Conservation (phyloP, 2,329 filamentous ascomycete genomes). For the Nemania sp. region DNA sequence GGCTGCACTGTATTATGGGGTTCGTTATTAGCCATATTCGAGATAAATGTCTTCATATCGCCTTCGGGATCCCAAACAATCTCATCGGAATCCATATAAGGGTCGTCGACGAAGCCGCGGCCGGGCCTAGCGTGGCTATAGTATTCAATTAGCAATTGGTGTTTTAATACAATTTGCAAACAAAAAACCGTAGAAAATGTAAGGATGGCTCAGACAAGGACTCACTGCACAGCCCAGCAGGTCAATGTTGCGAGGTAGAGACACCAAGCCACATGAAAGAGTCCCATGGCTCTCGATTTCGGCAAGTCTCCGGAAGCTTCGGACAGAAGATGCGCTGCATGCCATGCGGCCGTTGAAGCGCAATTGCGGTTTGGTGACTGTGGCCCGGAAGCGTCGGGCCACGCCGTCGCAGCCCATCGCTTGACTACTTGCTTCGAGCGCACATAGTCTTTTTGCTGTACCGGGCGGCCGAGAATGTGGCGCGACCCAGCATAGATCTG, state of each 20-base stretch:
- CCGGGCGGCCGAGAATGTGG: slow-evolving; percentile 60
- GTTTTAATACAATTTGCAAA: not conserved
- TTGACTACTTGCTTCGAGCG: slow-evolving; percentile 55
- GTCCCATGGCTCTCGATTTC: slow-evolving; percentile 54
- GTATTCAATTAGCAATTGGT: not conserved
- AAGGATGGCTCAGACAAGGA: not conserved
- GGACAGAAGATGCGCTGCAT: slow-evolving; percentile 56
- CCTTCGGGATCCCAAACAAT: slow-evolving; percentile 53
- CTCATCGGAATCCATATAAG: slow-evolving; percentile 49
- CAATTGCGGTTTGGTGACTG: slow-evolving; percentile 20
- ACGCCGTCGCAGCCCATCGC: slow-evolving; percentile 47
- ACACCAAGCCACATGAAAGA: slow-evolving; percentile 66
- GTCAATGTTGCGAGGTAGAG: slow-evolving; percentile 62
- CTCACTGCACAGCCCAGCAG: slow-evolving; percentile 57
- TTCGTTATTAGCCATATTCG: slow-evolving; percentile 46
- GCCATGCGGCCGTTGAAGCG: slow-evolving; percentile 53
- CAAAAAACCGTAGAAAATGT: too few relatives aligned
- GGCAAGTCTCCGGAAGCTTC: slow-evolving; percentile 53
- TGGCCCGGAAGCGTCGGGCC: slow-evolving; percentile 1
- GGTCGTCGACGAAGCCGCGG: slow-evolving; percentile 29
- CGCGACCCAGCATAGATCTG: slow-evolving; percentile 64
- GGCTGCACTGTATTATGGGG: slow-evolving; percentile 33
- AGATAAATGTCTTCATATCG: slow-evolving; percentile 51
- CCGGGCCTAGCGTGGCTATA: slow-evolving; percentile 40
- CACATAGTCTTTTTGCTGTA: slow-evolving; percentile 53